These are phyloP conservation scores for Dipodascus geniculatus DNA, from an alignment of 805 yeast genomes.

Conservation along the genomic window DNA sequence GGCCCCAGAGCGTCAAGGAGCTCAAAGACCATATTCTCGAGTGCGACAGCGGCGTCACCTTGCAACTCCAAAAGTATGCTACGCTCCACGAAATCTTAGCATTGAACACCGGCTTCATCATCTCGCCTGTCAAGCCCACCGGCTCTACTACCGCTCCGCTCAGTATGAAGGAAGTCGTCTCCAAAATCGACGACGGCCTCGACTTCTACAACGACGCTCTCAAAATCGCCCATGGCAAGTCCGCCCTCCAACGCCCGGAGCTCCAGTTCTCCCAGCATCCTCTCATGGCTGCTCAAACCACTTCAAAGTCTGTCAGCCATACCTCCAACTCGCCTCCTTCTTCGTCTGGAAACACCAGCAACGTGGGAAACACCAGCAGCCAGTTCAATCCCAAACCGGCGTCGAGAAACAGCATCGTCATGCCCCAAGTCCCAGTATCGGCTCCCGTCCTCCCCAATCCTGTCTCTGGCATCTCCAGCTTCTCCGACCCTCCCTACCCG, in stretches of 20 bases:
- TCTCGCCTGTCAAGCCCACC: constrained; percentile 43
- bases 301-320: background rate
- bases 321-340: background rate
- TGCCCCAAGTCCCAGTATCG: background rate
- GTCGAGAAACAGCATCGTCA: background rate
- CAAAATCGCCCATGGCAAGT: constrained; percentile 18
- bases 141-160: constrained; percentile 32
- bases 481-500: background rate
- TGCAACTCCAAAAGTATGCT: constrained; percentile 82
- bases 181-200: constrained; percentile 69
- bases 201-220: constrained; percentile 65
- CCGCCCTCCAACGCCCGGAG: constrained; percentile 22
- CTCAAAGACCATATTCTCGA: constrained; percentile 72
- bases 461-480: background rate
- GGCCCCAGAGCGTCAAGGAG: constrained; percentile 66
- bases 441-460: background rate
- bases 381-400: background rate
- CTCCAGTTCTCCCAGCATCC: constrained; percentile 25
- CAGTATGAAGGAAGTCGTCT: constrained; percentile 46
- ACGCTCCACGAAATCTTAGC: constrained; percentile 76
- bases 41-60: constrained; percentile 78
- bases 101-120: constrained; percentile 76
- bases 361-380: background rate
- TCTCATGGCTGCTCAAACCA: constrained; percentile 12
- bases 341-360: background rate